Evolutionary conservation across 768 basidiomycete species (phyloP).

Genomic region (Rhodotorula babjevae): DNA sequence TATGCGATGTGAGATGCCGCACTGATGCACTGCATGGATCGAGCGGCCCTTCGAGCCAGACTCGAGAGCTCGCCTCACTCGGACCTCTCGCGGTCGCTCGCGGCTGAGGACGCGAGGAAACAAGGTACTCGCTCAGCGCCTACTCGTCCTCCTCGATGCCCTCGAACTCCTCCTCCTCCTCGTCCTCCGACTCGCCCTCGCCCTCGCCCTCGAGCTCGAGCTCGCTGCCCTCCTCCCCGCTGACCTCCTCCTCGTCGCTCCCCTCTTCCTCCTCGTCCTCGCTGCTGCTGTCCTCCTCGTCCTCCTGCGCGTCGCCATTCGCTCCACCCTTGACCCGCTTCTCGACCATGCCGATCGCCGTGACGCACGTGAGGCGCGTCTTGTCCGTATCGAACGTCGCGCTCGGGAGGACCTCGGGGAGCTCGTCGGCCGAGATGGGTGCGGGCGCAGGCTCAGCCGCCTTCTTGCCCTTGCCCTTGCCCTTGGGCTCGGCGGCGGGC

Average conservation of each 20-base stretch:
- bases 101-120: too few species aligned
- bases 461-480: not conserved
- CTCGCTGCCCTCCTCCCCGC: slow-evolving; percentile 35
- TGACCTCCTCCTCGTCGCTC: slow-evolving; percentile 43
- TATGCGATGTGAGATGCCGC: too few species aligned
- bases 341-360: slow-evolving; percentile 46
- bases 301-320: slow-evolving; percentile 40
- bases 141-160: not conserved
- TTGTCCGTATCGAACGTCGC: slow-evolving; percentile 77
- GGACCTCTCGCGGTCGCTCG: too few species aligned
- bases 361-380: slow-evolving; percentile 69
- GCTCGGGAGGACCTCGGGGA: slow-evolving; percentile 54
- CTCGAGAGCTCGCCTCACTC: too few species aligned
- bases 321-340: slow-evolving; percentile 40
- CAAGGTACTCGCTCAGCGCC: not conserved
- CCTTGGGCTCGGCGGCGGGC: slow-evolving; percentile 33
- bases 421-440: slow-evolving; percentile 2
- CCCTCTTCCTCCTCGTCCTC: slow-evolving; percentile 48
- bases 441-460: not conserved
- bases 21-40: too few species aligned
- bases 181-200: slow-evolving; percentile 1
- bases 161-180: slow-evolving; percentile 34
- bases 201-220: not conserved
- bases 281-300: slow-evolving; percentile 43
- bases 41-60: too few species aligned